Percentiles rank a stretch among this genome's conserved stretches.
These are phyloP conservation scores for Hygrophoropsis aurantiaca DNA, from an alignment of 768 basidiomycete genomes.

Conservation along the genomic window DNA sequence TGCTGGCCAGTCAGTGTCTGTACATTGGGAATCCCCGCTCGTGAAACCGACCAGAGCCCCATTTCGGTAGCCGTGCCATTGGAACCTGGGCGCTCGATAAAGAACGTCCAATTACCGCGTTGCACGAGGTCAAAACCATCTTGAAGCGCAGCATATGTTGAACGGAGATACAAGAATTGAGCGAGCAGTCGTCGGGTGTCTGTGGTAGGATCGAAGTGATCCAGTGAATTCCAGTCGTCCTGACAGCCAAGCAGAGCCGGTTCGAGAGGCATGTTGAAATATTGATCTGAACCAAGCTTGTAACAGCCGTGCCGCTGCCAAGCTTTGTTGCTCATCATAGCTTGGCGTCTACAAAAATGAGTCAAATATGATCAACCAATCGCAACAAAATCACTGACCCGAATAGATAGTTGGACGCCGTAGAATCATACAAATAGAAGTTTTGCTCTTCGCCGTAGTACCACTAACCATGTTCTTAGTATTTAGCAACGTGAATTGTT, in stretches of 20 bases:
- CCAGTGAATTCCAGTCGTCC: conserved; percentile 90
- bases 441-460: conserved; percentile 94
- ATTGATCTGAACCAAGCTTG: conserved; percentile 84
- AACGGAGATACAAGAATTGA: conserved; percentile 72
- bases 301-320: conserved; percentile 97
- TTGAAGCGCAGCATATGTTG: conserved; percentile 68
- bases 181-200: conserved; percentile 72
- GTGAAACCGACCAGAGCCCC: conserved; percentile 83
- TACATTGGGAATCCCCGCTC: conserved; percentile 55
- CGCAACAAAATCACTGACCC: conserved; percentile 47
- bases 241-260: conserved; percentile 77
- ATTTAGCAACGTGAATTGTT: not conserved
- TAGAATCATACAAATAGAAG: conserved; percentile 84
- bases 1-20: conserved; percentile 64
- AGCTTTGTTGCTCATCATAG: conserved; percentile 80
- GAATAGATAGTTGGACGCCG: conserved; percentile 90
- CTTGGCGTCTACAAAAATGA: conserved; percentile 66
- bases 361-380: conserved; percentile 2
- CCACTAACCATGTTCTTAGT: conserved; percentile 38
- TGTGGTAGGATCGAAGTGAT: conserved; percentile 91
- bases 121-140: conserved; percentile 87
- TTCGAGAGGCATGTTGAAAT: conserved; percentile 90
- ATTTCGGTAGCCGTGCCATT: conserved; percentile 79
- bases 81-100: conserved; percentile 81
- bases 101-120: conserved; percentile 82